A percentile compares a stretch with the other conserved stretches of the same genome.
Conservation (phyloP, 2,329 filamentous ascomycete genomes). For the Fusarium sp. region DNA sequence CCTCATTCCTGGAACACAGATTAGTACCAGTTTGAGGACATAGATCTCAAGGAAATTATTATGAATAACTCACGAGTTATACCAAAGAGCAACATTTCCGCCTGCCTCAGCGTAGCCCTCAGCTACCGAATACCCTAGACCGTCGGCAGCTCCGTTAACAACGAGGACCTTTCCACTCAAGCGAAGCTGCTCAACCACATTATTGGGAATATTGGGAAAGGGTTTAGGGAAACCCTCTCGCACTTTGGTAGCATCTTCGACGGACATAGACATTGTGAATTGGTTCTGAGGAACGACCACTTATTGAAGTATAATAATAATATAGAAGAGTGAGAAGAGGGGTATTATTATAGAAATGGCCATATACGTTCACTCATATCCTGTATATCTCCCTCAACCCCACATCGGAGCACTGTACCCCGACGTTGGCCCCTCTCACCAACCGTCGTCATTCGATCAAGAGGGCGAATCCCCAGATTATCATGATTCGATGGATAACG, state of each 20-base stretch:
- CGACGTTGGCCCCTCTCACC: not conserved
- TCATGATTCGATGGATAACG: not conserved
- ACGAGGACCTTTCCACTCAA: constrained; percentile 56
- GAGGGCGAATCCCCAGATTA: not conserved
- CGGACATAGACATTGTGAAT: constrained; percentile 46
- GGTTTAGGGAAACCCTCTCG: constrained; percentile 44
- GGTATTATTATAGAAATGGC: constrained; percentile 4
- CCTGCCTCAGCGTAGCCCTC: constrained; percentile 60
- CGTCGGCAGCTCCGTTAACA: constrained; percentile 60
- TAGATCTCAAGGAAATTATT: not conserved
- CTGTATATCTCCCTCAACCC: constrained; percentile 1
- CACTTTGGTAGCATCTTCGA: constrained; percentile 36
- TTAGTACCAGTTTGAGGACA: not conserved
- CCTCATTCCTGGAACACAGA: constrained; percentile 41
- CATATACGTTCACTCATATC: not conserved
- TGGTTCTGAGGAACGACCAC: not conserved
- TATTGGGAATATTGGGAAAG: constrained; percentile 45
- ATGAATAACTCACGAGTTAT: constrained; percentile 45
- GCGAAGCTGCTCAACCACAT: constrained; percentile 59
- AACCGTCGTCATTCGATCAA: not conserved
- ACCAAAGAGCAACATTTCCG: constrained; percentile 53
- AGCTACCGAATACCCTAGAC: constrained; percentile 58
- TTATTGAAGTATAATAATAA: too few relatives aligned
- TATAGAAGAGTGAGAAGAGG: constrained; percentile 10
- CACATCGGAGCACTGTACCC: constrained; percentile 22